phyloP scores from a whole-genome alignment of 1,284 basidiomycete genomes.

The Trametes polyzona region DNA sequence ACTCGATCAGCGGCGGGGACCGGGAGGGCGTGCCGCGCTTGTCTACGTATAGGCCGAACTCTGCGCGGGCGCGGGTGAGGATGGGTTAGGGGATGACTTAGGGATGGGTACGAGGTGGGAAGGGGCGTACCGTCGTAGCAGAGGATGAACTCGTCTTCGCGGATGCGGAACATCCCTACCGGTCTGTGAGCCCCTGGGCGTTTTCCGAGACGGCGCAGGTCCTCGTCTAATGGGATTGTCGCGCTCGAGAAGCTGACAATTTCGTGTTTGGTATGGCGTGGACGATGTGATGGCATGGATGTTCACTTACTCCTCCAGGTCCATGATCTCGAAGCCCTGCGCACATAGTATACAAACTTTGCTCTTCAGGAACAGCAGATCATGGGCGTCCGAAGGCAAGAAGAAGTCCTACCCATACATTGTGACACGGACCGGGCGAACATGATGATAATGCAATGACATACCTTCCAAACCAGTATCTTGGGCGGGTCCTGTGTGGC shows the following conservation, averaged over 20 bases:
- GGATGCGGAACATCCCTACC: constrained; percentile 89
- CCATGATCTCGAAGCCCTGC: constrained; percentile 96
- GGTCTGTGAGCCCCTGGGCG: constrained; percentile 82
- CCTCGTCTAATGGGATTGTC: constrained; percentile 81
- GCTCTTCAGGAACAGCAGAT: constrained; percentile 88
- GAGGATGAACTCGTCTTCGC: constrained; percentile 88
- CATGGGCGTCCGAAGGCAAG: constrained; percentile 86
- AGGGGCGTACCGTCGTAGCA: constrained; percentile 91
- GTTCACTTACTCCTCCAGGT: constrained; percentile 78
- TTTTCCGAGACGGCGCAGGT: constrained; percentile 74
- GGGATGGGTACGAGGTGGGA: not conserved
- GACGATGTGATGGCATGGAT: not conserved
- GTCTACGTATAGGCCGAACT: constrained; percentile 90
- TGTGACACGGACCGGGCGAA: not conserved
- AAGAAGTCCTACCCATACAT: constrained; percentile 73
- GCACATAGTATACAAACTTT: constrained; percentile 90
- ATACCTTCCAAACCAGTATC: not conserved
- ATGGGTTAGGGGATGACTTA: not conserved
- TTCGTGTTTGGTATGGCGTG: not conserved
- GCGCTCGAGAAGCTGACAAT: constrained; percentile 79
- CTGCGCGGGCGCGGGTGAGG: constrained; percentile 51
- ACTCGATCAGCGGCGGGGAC: constrained; percentile 79
- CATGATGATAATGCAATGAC: not conserved
- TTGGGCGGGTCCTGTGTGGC: not conserved
- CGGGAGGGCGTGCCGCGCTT: constrained; percentile 87